Conservation (phyloP, 371 early-diverging fungal genomes). For the Mortierella sp. region DNA sequence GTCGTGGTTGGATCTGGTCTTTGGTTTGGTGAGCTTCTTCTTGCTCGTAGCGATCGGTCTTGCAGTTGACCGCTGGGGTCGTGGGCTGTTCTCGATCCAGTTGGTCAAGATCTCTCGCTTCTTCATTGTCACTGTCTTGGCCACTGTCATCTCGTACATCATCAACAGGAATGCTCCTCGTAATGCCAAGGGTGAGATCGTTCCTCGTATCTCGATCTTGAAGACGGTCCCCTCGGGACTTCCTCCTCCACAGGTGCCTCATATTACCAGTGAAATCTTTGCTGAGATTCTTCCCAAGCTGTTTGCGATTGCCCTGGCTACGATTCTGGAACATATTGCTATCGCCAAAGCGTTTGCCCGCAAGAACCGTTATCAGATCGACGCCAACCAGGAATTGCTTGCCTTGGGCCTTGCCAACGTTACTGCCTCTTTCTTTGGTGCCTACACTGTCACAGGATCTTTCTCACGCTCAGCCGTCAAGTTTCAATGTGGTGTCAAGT, state of each 20-base stretch:
- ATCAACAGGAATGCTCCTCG: constrained; percentile 57
- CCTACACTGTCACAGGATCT: constrained; percentile 86
- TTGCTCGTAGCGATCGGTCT: constrained; percentile 58
- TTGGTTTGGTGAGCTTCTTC: constrained; percentile 68
- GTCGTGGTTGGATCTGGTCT: constrained; percentile 64
- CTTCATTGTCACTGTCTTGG: constrained; percentile 79
- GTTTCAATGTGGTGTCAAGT: constrained; percentile 61
- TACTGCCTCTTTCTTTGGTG: constrained; percentile 82
- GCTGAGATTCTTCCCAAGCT: constrained; percentile 62
- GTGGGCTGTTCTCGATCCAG: constrained; percentile 52
- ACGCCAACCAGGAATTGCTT: constrained; percentile 84
- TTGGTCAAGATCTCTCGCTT: constrained; percentile 71
- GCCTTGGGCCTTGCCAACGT: constrained; percentile 85
- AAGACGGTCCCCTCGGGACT: constrained; percentile 80
- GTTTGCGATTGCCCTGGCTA: constrained; percentile 75
- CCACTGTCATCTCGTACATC: constrained; percentile 75
- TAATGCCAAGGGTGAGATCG: constrained; percentile 27
- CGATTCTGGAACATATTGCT: constrained; percentile 89
- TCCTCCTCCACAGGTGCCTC: constrained; percentile 65
- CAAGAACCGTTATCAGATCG: constrained; percentile 59
- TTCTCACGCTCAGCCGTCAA: constrained; percentile 89
- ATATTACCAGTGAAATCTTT: constrained; percentile 57
- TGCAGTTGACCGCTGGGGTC: constrained; percentile 52
- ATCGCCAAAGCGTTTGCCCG: constrained; percentile 83
- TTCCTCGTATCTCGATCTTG: constrained; percentile 61